These are phyloP conservation scores for Coemansia nantahalensis DNA, from an alignment of 192 early-diverging fungal species.

Conservation along the genomic window DNA sequence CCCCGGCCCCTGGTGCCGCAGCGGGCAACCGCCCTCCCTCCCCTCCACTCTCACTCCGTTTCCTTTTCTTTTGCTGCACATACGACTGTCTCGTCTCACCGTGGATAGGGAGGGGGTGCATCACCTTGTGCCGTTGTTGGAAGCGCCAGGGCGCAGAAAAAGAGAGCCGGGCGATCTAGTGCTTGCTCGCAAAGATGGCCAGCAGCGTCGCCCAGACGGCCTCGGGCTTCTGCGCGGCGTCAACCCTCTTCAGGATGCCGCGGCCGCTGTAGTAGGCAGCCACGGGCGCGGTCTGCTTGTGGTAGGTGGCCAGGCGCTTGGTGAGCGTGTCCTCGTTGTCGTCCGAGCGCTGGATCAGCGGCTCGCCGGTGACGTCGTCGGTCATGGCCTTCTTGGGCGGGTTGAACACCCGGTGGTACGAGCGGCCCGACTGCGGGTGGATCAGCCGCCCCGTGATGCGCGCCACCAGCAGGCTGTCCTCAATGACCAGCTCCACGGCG, in stretches of 20 bases:
- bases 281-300: slow-evolving; percentile 79
- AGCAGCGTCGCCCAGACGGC: slow-evolving; percentile 86
- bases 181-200: slow-evolving; percentile 76
- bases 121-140: no score
- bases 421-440: slow-evolving; percentile 87
- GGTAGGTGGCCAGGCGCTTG: slow-evolving; percentile 87
- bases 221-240: slow-evolving; percentile 86
- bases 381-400: slow-evolving; percentile 89
- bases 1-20: no score
- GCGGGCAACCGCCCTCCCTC: no score
- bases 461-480: slow-evolving; percentile 89
- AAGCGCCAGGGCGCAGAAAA: not conserved
- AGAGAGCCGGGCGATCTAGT: slow-evolving; percentile 7
- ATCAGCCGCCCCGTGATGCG: slow-evolving; percentile 97
- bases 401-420: slow-evolving; percentile 96
- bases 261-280: slow-evolving; percentile 91
- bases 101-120: no score
- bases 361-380: slow-evolving; percentile 98
- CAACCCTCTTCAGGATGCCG: slow-evolving; percentile 89
- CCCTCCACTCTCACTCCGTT: no score
- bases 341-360: slow-evolving; percentile 94
- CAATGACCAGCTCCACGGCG: slow-evolving; percentile 91
- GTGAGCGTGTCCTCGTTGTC: slow-evolving; percentile 92
- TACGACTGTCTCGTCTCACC: no score
- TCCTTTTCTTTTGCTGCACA: no score